Evolutionary conservation across 169 alveolate species (phyloP).

Genomic region (Cryptosporidium ryanae): DNA sequence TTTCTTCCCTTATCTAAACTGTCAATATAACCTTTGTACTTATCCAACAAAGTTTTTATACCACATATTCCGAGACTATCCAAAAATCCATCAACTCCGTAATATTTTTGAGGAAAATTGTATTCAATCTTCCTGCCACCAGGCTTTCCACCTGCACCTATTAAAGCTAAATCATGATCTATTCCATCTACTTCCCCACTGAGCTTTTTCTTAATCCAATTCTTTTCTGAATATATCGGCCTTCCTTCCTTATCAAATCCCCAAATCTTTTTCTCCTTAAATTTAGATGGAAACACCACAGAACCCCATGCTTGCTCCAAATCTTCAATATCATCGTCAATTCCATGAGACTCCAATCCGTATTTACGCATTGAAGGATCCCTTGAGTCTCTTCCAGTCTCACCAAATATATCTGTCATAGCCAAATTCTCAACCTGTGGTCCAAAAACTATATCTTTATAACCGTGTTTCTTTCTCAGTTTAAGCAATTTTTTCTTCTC

Average conservation of each 20-base stretch:
- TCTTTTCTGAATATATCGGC: conserved; percentile 32
- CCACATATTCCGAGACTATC: conserved; percentile 40
- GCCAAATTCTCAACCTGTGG: conserved; percentile 65
- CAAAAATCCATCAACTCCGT: conserved; percentile 44
- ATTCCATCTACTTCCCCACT: neutral
- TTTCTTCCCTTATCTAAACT: conserved; percentile 12
- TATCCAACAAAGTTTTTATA: conserved; percentile 42
- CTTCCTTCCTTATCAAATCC: conserved; percentile 61
- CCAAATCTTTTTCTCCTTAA: conserved; percentile 44
- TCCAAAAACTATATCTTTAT: conserved; percentile 63
- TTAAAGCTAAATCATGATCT: neutral
- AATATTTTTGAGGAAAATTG: conserved; percentile 20
- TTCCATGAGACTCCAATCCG: conserved; percentile 50
- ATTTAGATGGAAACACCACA: conserved; percentile 20
- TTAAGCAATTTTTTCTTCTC: conserved; percentile 29
- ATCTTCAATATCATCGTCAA: conserved; percentile 25
- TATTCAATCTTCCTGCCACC: conserved; percentile 19
- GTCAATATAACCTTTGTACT: conserved; percentile 12
- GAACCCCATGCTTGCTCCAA: conserved; percentile 21
- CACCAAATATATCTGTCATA: conserved; percentile 73
- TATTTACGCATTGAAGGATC: conserved; percentile 34
- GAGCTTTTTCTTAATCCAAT: conserved; percentile 29
- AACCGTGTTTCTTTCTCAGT: conserved; percentile 3
- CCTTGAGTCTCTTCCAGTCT: conserved; percentile 18
- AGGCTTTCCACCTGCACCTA: neutral